Conservation (phyloP, 208 protist genomes). For the Zelonia costaricensis region DNA sequence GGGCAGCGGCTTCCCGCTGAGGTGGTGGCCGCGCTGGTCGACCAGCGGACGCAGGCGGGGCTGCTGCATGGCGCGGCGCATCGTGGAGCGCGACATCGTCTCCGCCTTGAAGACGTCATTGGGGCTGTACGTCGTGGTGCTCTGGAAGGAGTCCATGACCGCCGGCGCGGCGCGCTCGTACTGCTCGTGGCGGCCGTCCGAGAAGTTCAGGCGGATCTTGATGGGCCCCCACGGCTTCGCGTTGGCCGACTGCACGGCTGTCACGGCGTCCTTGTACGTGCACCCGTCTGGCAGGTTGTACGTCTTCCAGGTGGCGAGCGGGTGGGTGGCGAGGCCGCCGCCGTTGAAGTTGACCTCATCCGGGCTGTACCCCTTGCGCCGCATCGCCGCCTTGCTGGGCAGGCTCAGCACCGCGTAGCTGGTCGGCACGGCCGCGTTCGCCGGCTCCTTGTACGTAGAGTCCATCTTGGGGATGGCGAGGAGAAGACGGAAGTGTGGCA, state of each 20-base stretch:
- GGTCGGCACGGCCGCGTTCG: conserved; percentile 44
- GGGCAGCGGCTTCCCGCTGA: conserved; percentile 38
- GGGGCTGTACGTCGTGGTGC: conserved; percentile 64
- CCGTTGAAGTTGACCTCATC: conserved; percentile 49
- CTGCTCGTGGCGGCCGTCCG: conserved; percentile 62
- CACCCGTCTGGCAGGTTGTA: conserved; percentile 48
- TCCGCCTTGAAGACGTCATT: conserved; percentile 57
- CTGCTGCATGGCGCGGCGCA: conserved; percentile 34
- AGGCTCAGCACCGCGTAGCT: conserved; percentile 78
- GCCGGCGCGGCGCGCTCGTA: conserved; percentile 63
- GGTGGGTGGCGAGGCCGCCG: conserved; percentile 61
- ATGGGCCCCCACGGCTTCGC: conserved; percentile 70
- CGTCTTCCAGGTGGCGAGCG: conserved; percentile 73
- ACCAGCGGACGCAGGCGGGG: conserved; percentile 62
- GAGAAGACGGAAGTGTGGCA: not conserved
- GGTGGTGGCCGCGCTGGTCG: conserved; percentile 63
- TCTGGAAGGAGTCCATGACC: conserved; percentile 45
- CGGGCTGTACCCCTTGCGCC: conserved; percentile 74
- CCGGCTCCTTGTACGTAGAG: conserved; percentile 49
- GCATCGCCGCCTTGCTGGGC: conserved; percentile 64
- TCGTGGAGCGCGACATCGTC: conserved; percentile 44
- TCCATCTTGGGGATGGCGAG: conserved; percentile 27
- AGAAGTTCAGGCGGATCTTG: conserved; percentile 80
- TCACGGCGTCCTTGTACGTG: conserved; percentile 75
- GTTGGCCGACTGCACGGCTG: conserved; percentile 69